Conservation (phyloP, 2,329 filamentous ascomycete species). For the Aspergillus fumigatiaffinis region DNA sequence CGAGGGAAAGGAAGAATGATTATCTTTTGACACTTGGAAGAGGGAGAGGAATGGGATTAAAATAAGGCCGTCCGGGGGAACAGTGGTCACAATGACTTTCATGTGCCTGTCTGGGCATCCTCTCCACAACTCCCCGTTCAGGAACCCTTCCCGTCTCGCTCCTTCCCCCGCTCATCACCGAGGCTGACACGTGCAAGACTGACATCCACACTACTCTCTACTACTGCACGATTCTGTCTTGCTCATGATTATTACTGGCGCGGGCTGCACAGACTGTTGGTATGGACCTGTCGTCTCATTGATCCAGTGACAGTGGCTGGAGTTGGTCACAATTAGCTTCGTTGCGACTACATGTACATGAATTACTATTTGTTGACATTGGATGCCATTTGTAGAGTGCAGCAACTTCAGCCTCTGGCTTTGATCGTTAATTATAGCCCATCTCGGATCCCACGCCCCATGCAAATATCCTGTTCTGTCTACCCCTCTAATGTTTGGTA, state of each 20-base stretch:
- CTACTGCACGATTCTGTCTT: not conserved
- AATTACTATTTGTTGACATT: too few relatives aligned
- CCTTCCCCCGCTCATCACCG: not conserved
- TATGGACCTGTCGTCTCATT: not conserved
- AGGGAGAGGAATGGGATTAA: not conserved
- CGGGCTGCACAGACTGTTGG: not conserved
- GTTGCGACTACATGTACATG: not conserved
- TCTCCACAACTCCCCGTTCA: not conserved
- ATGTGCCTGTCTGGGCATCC: not conserved
- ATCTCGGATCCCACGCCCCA: not conserved
- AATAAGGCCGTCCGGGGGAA: not conserved
- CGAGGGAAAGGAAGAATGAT: not conserved
- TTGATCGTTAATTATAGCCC: too few relatives aligned
- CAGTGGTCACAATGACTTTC: not conserved
- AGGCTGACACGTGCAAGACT: constrained; percentile 1
- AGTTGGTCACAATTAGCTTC: not conserved
- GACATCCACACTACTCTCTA: not conserved
- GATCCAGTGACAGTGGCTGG: not conserved
- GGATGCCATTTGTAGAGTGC: too few relatives aligned
- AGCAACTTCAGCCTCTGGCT: too few relatives aligned
- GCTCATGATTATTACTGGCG: not conserved
- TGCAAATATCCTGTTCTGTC: not conserved
- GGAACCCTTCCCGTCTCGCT: not conserved
- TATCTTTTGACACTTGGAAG: not conserved
- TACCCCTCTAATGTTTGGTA: not conserved